phyloP scores from a whole-genome alignment of 2,329 filamentous ascomycete genomes.

The Fusarium coffeatum region DNA sequence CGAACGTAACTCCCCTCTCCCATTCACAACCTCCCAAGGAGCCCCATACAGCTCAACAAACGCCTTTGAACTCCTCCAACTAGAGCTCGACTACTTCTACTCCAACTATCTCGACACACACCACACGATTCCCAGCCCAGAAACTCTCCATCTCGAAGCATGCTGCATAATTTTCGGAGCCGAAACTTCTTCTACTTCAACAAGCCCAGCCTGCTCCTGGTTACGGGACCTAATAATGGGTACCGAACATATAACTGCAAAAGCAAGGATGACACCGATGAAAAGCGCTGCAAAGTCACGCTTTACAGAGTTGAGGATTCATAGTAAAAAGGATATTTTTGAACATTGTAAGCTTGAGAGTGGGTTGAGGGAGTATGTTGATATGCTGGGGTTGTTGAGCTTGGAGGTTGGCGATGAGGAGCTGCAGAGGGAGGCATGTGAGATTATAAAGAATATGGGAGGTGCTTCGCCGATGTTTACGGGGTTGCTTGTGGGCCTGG shows the following conservation, averaged over 20 bases:
- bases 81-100: conserved; percentile 49
- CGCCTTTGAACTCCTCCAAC: conserved; percentile 53
- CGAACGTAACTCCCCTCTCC: conserved; percentile 38
- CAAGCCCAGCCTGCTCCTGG: conserved; percentile 35
- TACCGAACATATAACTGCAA: conserved; percentile 8
- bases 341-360: conserved; percentile 46
- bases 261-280: conserved; percentile 43
- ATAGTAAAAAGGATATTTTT: conserved; percentile 46
- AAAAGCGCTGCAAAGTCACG: conserved; percentile 38
- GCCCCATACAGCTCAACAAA: conserved; percentile 36
- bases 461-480: conserved; percentile 27
- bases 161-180: conserved; percentile 48
- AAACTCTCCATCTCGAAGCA: conserved; percentile 42
- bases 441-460: conserved; percentile 21
- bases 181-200: conserved; percentile 21
- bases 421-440: conserved; percentile 32
- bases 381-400: not conserved
- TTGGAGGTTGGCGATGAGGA: conserved; percentile 22
- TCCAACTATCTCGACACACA: conserved; percentile 40
- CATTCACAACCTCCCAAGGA: conserved; percentile 35
- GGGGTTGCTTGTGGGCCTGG: conserved; percentile 15
- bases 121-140: conserved; percentile 31
- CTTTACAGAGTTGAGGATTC: conserved; percentile 39
- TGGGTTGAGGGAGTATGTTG: conserved; percentile 29
- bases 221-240: conserved; percentile 44